These are phyloP conservation scores for Coemansia sp. DNA, from an alignment of 192 early-diverging fungal species.

Conservation along the genomic window DNA sequence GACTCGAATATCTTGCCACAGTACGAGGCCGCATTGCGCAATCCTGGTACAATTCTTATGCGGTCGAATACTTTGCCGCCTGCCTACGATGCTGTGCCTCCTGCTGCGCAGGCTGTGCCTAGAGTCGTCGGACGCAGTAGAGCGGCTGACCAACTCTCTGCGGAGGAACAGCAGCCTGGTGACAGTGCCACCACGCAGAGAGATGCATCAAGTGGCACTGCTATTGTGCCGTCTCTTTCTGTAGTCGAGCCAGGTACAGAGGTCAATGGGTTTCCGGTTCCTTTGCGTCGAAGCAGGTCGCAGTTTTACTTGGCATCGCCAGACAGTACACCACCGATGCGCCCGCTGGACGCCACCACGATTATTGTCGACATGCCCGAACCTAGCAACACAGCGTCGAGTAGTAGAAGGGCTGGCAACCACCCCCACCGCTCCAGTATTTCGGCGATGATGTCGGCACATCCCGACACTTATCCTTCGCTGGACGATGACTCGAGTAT, in stretches of 20 bases:
- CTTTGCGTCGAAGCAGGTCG: slow-evolving; percentile 33
- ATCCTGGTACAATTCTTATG: slow-evolving; percentile 40
- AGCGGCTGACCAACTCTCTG: background rate
- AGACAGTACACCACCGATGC: slow-evolving; percentile 29
- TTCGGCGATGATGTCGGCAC: background rate
- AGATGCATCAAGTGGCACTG: slow-evolving; percentile 7
- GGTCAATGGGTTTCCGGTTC: slow-evolving; percentile 36
- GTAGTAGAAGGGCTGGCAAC: background rate
- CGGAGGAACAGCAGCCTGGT: background rate
- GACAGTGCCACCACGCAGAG: background rate
- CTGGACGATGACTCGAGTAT: background rate
- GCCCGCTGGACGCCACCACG: background rate
- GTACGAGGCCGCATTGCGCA: slow-evolving; percentile 38
- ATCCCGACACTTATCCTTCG: background rate
- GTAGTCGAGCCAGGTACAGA: slow-evolving; percentile 22
- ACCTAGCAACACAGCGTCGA: background rate
- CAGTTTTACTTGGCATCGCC: slow-evolving; percentile 52
- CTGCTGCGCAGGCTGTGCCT: background rate
- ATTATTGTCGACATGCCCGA: background rate
- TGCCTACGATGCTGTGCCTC: slow-evolving; percentile 29
- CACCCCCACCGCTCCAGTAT: background rate
- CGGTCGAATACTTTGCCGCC: slow-evolving; percentile 47
- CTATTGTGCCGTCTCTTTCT: background rate
- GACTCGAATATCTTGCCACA: slow-evolving; percentile 46
- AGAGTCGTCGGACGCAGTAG: background rate